Evolutionary conservation across 164 flowering plant genomes (phyloP).

Genomic region (Magnolia officinalis): DNA sequence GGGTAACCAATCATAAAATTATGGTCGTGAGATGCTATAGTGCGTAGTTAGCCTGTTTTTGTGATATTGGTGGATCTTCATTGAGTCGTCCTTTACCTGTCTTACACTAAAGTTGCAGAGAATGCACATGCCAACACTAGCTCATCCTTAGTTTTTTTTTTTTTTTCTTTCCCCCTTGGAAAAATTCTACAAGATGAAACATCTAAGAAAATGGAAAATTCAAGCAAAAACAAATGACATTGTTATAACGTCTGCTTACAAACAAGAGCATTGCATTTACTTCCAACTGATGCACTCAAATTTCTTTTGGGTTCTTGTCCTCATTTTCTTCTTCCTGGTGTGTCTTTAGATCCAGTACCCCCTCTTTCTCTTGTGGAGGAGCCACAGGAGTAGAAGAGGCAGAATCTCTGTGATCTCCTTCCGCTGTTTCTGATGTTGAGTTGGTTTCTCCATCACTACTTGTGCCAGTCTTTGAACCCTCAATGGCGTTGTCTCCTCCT

Average conservation of each 20-base stretch:
- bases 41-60: too few relatives aligned
- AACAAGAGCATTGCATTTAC: background rate
- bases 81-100: too few relatives aligned
- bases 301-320: background rate
- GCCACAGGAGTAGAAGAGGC: background rate
- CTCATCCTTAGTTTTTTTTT: too few relatives aligned
- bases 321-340: background rate
- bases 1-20: too few relatives aligned
- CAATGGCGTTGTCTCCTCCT: background rate
- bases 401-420: background rate
- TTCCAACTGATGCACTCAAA: background rate
- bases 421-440: background rate
- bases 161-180: too few relatives aligned
- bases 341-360: background rate
- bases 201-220: background rate
- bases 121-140: too few relatives aligned
- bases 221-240: background rate
- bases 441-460: background rate
- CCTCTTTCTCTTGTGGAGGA: background rate
- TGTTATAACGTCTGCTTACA: background rate
- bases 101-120: too few relatives aligned
- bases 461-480: background rate
- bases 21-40: too few relatives aligned
- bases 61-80: too few relatives aligned
- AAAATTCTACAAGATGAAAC: too few relatives aligned